Base-by-base conservation (phyloP, 2,329 filamentous ascomycete species). In the Bipolaris gigantea region DNA sequence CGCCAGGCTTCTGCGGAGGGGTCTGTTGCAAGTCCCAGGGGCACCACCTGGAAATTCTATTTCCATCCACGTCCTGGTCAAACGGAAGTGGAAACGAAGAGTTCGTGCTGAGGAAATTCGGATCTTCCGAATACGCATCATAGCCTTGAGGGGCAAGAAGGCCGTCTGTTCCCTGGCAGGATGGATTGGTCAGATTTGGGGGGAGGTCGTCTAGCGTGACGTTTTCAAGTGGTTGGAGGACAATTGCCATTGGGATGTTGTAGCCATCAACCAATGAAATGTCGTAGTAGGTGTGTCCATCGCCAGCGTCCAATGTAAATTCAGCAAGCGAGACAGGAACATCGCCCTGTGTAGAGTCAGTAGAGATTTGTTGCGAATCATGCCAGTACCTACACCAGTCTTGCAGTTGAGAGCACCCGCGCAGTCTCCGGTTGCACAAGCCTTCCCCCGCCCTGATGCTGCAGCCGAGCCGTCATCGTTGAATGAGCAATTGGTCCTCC, bases 231-330 rank as follows among this genome's bases (percentile, higher is more conserved):
- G 75, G 70, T 40, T 77, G 68, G 21, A 80, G 66, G 19, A 80
- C 73, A 34, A 83, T 83, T 27, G 84, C 87, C 57, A 92, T 70
- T 1, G 89, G 88, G 1, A 93, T 75, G 69, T 93, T 93, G 80
- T 93, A 93, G 44, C 90, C 90, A 69, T 94, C 90, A 19, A 94
- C 90, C 2, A 93, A 80, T 36, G 89, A 92, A 59, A 94, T 89
- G 72, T 94, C 90, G 75, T 92, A 93, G 72, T 90, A 94, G 9
- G 86, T 88, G 68, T 92, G 87, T 19, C 79, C 78, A 39, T 81
- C 76, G 27, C 87, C 86, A 25, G 87, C 88, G 45, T 85, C 82
- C 15, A 93, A 81, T 50, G 88, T 91, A 74, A 94, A 92, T 69
- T 95, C 90, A 35, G 88, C 89, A 11, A 95, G 81, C 1, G 89